Evolutionary conservation across 2,329 filamentous ascomycete species (phyloP), one percentile per base, ranked within the genome.

Genomic region (Curvularia lunata): DNA sequence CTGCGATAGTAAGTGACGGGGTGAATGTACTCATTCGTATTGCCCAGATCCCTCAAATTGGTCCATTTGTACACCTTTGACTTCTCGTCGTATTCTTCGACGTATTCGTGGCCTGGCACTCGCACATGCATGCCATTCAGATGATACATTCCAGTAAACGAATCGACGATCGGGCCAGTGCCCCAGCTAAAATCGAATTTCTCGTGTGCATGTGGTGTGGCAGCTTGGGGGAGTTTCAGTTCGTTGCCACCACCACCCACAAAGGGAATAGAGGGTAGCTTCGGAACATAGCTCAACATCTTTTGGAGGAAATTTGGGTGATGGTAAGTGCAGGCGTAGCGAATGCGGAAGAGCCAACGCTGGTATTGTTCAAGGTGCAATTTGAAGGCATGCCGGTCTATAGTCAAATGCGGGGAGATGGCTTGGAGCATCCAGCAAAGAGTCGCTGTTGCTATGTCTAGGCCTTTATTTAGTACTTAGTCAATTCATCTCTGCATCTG

Each of bases 391-490:
- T 75, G 68, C 4, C 73, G 66, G 58, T 82, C 77, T 54, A 83
- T 79, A 52, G 81, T 79, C 38, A 81, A 72, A 45, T 82, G 76
- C 0, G 78, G 78, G 0, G 78, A 72, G 54, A 84, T 75, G 58
- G 83, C 82, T 50, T 81, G 78, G 19, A 85, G 80, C 83, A 85
- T 85, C 83, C 83, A 85, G 2, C 80, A 81, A 2, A 85, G 72
- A 0, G 80, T 78, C 8, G 84, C 81, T 7, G 81, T 80, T 3
- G 81, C 77, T 6, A 83, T 50, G 74, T 78, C 64, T 75, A 40
- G 8, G 4, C 16, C 10, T 12, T 5, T 10, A 3, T 28, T 62
- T 49, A 56, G 57, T 46, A 7, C 40, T 18, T 19, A 2, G 2
- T 19, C 30, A 3, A 2, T 27, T 3, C 13, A 12, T 13, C 1